phyloP scores from a whole-genome alignment of 2,329 filamentous ascomycete species.

The Neophaeococcomyces aloes region DNA sequence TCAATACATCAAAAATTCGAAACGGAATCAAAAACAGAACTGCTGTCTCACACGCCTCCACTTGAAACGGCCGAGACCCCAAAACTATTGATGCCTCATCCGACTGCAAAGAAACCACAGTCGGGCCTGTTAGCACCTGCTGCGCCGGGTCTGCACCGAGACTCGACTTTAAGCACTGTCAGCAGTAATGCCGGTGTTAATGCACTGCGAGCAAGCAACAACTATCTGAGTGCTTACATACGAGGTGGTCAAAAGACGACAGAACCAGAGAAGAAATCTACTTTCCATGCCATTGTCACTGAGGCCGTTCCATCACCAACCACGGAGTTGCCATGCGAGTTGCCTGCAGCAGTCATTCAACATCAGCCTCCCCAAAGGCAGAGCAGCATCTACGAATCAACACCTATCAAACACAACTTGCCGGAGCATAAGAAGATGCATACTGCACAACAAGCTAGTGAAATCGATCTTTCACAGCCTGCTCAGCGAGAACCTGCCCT shows the following conservation, averaged over 20 bases:
- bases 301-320: conserved; percentile 13
- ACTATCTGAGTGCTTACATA: conserved; percentile 31
- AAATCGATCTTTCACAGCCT: conserved; percentile 7
- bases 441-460: not conserved
- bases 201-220: conserved; percentile 28
- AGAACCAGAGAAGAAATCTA: conserved; percentile 12
- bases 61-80: conserved; percentile 26
- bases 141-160: conserved; percentile 8
- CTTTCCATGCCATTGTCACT: conserved; percentile 12
- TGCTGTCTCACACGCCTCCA: conserved; percentile 47
- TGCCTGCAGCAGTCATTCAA: conserved; percentile 16
- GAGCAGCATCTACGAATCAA: conserved; percentile 2
- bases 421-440: conserved; percentile 3
- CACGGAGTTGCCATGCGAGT: conserved; percentile 14
- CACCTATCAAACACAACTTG: not conserved
- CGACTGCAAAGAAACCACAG: conserved; percentile 4
- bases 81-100: not conserved
- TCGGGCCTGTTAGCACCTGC: conserved; percentile 15
- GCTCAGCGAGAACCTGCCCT: conserved; percentile 5
- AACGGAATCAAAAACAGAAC: conserved; percentile 32
- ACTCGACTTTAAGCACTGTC: conserved; percentile 19
- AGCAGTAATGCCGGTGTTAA: conserved; percentile 23
- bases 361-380: conserved; percentile 1
- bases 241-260: conserved; percentile 22
- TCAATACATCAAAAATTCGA: conserved; percentile 30